Evolutionary conservation across 805 yeast species (phyloP), one percentile per base, ranked within the genome.

Genomic region (Candida ulmi): DNA sequence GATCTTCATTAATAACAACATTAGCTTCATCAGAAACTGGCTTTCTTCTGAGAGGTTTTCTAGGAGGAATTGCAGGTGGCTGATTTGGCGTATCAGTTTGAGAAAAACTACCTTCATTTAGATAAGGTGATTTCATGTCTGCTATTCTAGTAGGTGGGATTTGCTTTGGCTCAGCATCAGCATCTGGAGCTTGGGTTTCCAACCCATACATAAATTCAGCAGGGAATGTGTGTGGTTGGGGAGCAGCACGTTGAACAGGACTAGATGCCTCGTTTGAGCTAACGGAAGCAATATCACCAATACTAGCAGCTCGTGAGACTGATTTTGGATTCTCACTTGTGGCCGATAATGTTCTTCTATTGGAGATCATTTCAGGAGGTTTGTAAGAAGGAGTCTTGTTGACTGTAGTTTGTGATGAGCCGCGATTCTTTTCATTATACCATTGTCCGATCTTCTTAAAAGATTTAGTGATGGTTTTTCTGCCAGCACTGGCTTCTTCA

Each of bases 351-450:
- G 46, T 42, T 12, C 67, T 60, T 50, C 83, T 65, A 53, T 85
- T 63, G 21, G 67, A 76, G 32, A 80, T 80, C 87, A 80, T 80
- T 52, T 80, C 85, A 0, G 86, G 86, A 0, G 80, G 74, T 7
- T 57, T 62, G 41, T 71, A 69, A 11, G 23, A 16, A 18, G 15
- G 33, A 32, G 33, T 41, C 9, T 33, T 35, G 19, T 36, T 35
- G 11, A 30, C 11, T 15, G 36, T 28, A 15, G 42, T 12, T 24
- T 13, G 27, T 7, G 15, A 7, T 33, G 8, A 43, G 19, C n/a
- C 48, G 29, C 49, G 55, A 17, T 66, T 73, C 40, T 72, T 72
- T 27, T 69, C 76, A 38, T 69, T 70, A 48, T 83, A 83, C 87
- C 91, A 81, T 45, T 74, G 79, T 1, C 84, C 85, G 8, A 84